A percentile compares a stretch with the other conserved stretches of the same genome.
Conservation (phyloP, 352 stramenopile genomes). For the Phytophthora podocarpi region DNA sequence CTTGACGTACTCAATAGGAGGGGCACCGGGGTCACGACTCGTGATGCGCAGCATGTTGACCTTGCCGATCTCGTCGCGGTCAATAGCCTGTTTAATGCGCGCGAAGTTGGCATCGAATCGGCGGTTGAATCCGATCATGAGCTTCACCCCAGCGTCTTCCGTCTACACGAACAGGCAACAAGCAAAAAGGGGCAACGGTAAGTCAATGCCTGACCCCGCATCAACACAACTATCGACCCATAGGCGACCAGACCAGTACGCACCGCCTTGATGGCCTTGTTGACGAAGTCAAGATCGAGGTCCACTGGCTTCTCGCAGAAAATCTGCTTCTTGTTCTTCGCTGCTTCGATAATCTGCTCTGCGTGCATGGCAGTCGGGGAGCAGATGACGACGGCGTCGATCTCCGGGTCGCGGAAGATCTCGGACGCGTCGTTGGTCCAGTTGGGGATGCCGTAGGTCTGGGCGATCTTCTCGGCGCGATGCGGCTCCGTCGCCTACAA, state of each 20-base stretch:
- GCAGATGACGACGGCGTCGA: conserved; percentile 97
- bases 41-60: conserved; percentile 87
- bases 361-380: conserved; percentile 94
- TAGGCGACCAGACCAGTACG: conserved; percentile 9
- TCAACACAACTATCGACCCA: not conserved
- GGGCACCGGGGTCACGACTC: conserved; percentile 55
- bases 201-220: conserved; percentile 21
- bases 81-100: conserved; percentile 85
- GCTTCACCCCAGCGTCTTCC: conserved; percentile 80
- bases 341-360: conserved; percentile 94
- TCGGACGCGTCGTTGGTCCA: conserved; percentile 86
- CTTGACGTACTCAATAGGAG: conserved; percentile 57
- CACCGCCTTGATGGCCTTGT: conserved; percentile 52
- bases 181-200: no score
- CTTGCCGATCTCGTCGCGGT: conserved; percentile 88
- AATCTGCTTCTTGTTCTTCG: conserved; percentile 93
- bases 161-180: conserved; percentile 15
- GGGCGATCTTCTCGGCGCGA: conserved; percentile 42
- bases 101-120: conserved; percentile 95
- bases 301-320: conserved; percentile 97
- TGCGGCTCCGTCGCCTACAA: conserved; percentile 25
- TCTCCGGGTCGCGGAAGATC: conserved; percentile 92
- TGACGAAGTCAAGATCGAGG: conserved; percentile 79
- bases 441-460: conserved; percentile 55
- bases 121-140: conserved; percentile 95